These are phyloP conservation scores for Mycosarcoma mackinlayi DNA, from an alignment of 1,284 basidiomycete species.

Conservation along the genomic window DNA sequence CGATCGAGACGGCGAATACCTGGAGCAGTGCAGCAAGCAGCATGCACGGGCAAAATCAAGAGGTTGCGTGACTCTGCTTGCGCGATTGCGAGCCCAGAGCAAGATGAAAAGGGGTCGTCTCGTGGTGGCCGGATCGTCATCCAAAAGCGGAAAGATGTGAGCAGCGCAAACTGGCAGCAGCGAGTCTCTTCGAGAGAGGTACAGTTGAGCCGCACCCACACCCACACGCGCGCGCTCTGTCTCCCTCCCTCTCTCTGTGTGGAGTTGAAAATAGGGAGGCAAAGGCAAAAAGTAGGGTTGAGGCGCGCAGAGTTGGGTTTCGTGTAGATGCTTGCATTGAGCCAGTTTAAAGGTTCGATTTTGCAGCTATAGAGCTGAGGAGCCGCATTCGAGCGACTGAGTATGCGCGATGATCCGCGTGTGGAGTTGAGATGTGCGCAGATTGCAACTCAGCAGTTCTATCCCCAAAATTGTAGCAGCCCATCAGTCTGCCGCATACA, in stretches of 20 bases:
- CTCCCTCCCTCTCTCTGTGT: too few species aligned
- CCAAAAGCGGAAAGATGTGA: constrained; percentile 40
- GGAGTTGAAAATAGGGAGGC: too few species aligned
- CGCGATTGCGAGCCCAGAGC: constrained; percentile 2
- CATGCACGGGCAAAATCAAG: neutral
- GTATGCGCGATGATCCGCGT: constrained; percentile 36
- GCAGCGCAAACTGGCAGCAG: too few species aligned
- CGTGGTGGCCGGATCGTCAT: constrained; percentile 12
- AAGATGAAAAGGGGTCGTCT: neutral
- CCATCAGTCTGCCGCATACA: constrained; percentile 18
- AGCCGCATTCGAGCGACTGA: neutral
- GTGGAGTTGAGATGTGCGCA: constrained; percentile 35
- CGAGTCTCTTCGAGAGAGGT: too few species aligned
- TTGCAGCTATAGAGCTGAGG: too few species aligned
- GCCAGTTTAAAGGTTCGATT: too few species aligned
- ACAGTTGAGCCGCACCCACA: too few species aligned
- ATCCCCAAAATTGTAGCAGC: constrained; percentile 9
- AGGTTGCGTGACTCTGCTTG: constrained; percentile 32
- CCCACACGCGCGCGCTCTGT: too few species aligned
- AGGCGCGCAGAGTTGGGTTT: too few species aligned
- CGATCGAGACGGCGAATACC: constrained; percentile 8
- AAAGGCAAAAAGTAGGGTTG: too few species aligned
- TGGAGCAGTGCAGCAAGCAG: too few species aligned
- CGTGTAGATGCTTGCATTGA: too few species aligned
- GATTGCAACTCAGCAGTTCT: constrained; percentile 21